Base-by-base conservation (phyloP, 139 green algal species). In the Auxenochlorella protothecoides region DNA sequence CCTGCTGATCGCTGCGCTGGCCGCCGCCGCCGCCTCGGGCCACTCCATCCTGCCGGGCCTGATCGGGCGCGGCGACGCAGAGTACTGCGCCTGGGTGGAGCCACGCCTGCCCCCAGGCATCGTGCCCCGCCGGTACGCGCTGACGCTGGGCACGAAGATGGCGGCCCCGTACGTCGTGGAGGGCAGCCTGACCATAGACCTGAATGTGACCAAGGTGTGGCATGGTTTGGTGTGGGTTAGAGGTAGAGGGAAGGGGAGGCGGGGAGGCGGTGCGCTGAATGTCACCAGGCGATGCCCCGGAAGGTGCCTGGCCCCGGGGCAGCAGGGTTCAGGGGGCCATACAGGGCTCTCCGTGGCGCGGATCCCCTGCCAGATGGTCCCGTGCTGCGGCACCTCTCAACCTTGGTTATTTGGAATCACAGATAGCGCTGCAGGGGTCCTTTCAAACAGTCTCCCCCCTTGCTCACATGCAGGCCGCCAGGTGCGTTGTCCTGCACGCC, bases 401-500 rank as follows among this genome's bases (percentile, higher is more conserved):
- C 27, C 27, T 44, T 44, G 27, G 27, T 44, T 44, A 44, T 44
- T 44, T 1, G 27, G 27, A 44, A 44, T 44, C 27, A 44, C 27
- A 44, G 27, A 44, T 44, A 44, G 27, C 27, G 27, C 0, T 44
- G 27, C 27, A 44, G 27, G 27, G 27, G 27, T 44, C 27, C 27
- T 44, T 44, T 44, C 27, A 44, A 44, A 44, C 27, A 44, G 27
- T 44, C 27, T 44, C 27, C 27, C 27, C 27, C 27, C 27, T 10
- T 12, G 9, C 13, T 69, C 16, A 8, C 14, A n/a, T 57, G 65
- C 44, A 57, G 44, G 44, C 65, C 5, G 16, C 60, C 3, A 87
- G 79, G 3, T 93, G 88, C 70, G 60, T 93, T 8, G 88, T 93
- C 53, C 74, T 93, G 54, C 83, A 91, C 66, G 74, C 78, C 0